phyloP scores from a whole-genome alignment of 2,329 filamentous ascomycete species.

The Ceratocystis ficicola region DNA sequence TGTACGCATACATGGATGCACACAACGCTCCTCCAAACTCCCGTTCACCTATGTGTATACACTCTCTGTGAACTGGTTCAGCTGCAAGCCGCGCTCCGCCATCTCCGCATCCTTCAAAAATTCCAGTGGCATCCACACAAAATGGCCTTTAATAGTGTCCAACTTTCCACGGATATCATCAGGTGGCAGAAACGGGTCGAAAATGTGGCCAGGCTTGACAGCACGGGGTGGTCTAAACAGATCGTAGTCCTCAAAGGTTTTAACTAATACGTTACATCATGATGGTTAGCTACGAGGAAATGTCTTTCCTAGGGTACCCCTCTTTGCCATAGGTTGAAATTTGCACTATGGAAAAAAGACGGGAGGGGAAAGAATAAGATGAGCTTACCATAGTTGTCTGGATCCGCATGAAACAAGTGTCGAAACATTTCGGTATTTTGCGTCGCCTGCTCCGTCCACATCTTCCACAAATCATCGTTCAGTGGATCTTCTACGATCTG shows the following conservation, averaged over 20 bases:
- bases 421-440: slow-evolving; percentile 63
- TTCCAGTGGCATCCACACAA: slow-evolving; percentile 91
- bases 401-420: slow-evolving; percentile 77
- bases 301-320: background rate
- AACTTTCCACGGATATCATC: slow-evolving; percentile 64
- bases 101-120: slow-evolving; percentile 76
- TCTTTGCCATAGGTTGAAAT: background rate
- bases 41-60: slow-evolving; percentile 51
- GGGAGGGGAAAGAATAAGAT: background rate
- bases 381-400: slow-evolving; percentile 63
- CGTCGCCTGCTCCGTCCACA: slow-evolving; percentile 57
- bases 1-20: no score
- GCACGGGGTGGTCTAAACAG: slow-evolving; percentile 57
- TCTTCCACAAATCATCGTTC: slow-evolving; percentile 50
- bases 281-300: slow-evolving; percentile 10
- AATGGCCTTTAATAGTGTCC: slow-evolving; percentile 68
- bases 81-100: slow-evolving; percentile 76
- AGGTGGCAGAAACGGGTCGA: slow-evolving; percentile 62
- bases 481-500: slow-evolving; percentile 60
- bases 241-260: slow-evolving; percentile 83
- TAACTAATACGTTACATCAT: slow-evolving; percentile 39
- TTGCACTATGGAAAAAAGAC: background rate
- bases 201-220: slow-evolving; percentile 75
- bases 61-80: slow-evolving; percentile 80
- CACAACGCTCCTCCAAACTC: no score